Base-by-base conservation (phyloP, 208 protist genomes). In the Histomonas meleagridis region DNA sequence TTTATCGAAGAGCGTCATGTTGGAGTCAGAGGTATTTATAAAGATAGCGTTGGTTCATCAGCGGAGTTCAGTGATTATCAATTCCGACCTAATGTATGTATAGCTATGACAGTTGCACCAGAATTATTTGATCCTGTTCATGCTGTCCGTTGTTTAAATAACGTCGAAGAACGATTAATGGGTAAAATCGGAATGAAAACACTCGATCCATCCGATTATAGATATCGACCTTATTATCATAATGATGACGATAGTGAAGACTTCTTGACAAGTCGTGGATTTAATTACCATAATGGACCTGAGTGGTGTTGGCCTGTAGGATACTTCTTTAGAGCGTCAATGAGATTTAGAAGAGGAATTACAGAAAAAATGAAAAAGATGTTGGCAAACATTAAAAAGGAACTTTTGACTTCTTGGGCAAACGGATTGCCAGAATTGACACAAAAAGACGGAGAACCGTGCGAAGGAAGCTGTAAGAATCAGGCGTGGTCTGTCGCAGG, bases 151-250 rank as follows among this genome's bases (percentile, higher is more conserved):
- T 18, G n/a, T n/a, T 28, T 79, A 1, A 40, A 79, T 7, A 79
- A n/a, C 1, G 70, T 35, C 1, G 32, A 46, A 18, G n/a, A 51
- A 23, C 32, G 49, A 46, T 35, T 79, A 14, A n/a, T 23, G 14
- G 70, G 70, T 49, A 79, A 79, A 35, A 79, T 79, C 40, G 70
- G 70, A 21, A 51, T 79, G 70, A 79, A 40, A 79, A 79, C 70
- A 10, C 70, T 79, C 4, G 5, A 49, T 35, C n/a, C n/a, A 51
- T 32, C 3, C 18, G 70, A 79, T 28, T 28, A 7, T 26, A 46
- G 23, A 10, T 79, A 79, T 28, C n/a, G 70, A n/a, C 70, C 70
- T 46, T 18, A 35, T 51, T 79, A 79, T 28, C 32, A 72, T 26
- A 46, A 79, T 51, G 46, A 32, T 0, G n/a, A 46, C 7, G 70